Conservation (phyloP, 164 flowering plant species). For the Vitis rupestris region DNA sequence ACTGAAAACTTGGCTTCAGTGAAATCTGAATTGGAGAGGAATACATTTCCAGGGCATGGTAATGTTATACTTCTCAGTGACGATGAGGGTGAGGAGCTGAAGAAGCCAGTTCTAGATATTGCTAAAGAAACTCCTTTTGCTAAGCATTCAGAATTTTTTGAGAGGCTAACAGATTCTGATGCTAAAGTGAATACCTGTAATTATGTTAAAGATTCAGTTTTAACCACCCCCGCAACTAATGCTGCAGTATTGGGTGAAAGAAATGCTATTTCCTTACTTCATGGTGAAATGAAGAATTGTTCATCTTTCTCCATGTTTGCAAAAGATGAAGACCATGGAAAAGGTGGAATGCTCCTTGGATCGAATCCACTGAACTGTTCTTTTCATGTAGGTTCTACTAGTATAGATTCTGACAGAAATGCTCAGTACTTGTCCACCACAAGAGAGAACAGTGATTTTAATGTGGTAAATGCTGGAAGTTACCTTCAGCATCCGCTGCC, state of each 20-base stretch:
- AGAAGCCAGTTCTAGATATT: constrained; percentile 15
- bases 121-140: constrained; percentile 14
- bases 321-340: constrained; percentile 22
- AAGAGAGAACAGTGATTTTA: constrained; percentile 17
- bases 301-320: constrained; percentile 6
- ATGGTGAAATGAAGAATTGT: constrained; percentile 19
- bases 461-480: constrained; percentile 18
- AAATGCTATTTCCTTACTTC: constrained; percentile 14
- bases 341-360: constrained; percentile 7
- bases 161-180: constrained; percentile 20
- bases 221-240: constrained; percentile 29
- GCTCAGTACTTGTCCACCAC: constrained; percentile 9
- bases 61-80: constrained; percentile 50
- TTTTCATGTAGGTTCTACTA: constrained; percentile 13
- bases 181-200: constrained; percentile 31
- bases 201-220: constrained; percentile 20
- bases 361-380: constrained; percentile 9
- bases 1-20: constrained; percentile 6
- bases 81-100: constrained; percentile 46
- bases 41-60: constrained; percentile 13
- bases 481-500: constrained; percentile 17
- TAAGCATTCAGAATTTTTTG: constrained; percentile 23
- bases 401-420: constrained; percentile 20
- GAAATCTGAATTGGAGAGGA: constrained; percentile 22
- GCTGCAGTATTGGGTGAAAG: constrained; percentile 32